These are phyloP conservation scores for Lentinula sp. DNA, from an alignment of 768 basidiomycete species.

Conservation along the genomic window DNA sequence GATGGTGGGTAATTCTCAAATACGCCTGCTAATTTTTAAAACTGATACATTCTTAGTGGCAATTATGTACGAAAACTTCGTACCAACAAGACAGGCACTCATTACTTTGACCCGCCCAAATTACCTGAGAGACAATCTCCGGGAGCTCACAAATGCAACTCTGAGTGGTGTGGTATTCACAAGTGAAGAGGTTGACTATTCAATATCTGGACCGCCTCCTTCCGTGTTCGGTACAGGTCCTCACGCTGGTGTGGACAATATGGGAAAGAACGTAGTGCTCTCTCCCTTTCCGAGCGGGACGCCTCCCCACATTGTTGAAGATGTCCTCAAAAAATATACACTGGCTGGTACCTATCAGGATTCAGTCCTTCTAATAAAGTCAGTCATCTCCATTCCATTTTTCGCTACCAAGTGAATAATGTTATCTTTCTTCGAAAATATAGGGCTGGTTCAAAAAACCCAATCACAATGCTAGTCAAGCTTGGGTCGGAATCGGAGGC, in stretches of 20 bases:
- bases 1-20: conserved; percentile 27
- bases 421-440: background rate
- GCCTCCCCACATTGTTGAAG: background rate
- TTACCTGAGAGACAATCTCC: conserved; percentile 33
- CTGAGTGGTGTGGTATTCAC: conserved; percentile 39
- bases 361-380: background rate
- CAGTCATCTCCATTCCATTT: conserved; percentile 33
- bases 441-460: conserved; percentile 23
- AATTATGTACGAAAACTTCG: conserved; percentile 39
- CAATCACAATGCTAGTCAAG: conserved; percentile 37
- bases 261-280: conserved; percentile 50
- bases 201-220: conserved; percentile 12
- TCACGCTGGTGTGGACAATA: conserved; percentile 41
- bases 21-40: background rate
- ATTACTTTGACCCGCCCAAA: conserved; percentile 48
- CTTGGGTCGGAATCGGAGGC: conserved; percentile 68
- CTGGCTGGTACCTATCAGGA: background rate
- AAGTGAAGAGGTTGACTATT: conserved; percentile 25
- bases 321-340: background rate
- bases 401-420: background rate
- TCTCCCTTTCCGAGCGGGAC: conserved; percentile 53
- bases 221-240: conserved; percentile 36
- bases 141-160: conserved; percentile 33
- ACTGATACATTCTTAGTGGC: background rate
- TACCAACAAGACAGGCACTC: conserved; percentile 52